A percentile compares a stretch with the other conserved stretches of the same genome.
Conservation (phyloP, 805 yeast species). For the Yamadazyma kitorensis region DNA sequence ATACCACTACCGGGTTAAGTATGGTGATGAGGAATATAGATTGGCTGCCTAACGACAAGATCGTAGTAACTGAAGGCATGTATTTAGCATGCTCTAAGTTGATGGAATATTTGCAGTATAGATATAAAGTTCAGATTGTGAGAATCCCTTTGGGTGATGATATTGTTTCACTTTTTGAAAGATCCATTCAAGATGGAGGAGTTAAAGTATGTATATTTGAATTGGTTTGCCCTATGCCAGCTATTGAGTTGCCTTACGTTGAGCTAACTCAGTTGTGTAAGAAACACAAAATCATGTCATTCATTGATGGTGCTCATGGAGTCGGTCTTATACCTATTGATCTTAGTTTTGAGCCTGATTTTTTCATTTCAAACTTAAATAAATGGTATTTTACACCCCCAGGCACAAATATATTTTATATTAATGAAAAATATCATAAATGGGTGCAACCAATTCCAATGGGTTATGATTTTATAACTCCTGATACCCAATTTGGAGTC, state of each 20-base stretch:
- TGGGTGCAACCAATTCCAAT: slow-evolving; percentile 56
- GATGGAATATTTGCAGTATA: slow-evolving; percentile 37
- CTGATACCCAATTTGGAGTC: too few species aligned
- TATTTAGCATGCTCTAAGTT: slow-evolving; percentile 58
- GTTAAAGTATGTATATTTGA: slow-evolving; percentile 51
- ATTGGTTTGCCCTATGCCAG: slow-evolving; percentile 64
- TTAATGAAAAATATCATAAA: slow-evolving; percentile 48
- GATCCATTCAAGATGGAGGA: slow-evolving; percentile 8
- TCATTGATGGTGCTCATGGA: slow-evolving; percentile 74
- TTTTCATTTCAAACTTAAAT: slow-evolving; percentile 60
- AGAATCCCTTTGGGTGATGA: slow-evolving; percentile 30
- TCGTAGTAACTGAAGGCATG: slow-evolving; percentile 47
- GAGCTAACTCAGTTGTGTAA: slow-evolving; percentile 44
- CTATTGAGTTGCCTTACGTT: slow-evolving; percentile 55
- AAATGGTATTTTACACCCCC: slow-evolving; percentile 65
- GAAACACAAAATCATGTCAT: slow-evolving; percentile 45
- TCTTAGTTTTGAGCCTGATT: slow-evolving; percentile 52
- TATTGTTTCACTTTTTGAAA: slow-evolving; percentile 20
- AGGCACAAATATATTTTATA: slow-evolving; percentile 59
- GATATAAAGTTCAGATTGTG: slow-evolving; percentile 27
- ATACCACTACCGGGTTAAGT: slow-evolving; percentile 62
- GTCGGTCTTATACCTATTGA: slow-evolving; percentile 52
- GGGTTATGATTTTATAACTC: slow-evolving; percentile 47
- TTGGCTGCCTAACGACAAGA: slow-evolving; percentile 48
- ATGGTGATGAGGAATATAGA: slow-evolving; percentile 54